Evolutionary conservation across 1,139 yeast genomes (phyloP).

Genomic region (Hansenula lynferdii): DNA sequence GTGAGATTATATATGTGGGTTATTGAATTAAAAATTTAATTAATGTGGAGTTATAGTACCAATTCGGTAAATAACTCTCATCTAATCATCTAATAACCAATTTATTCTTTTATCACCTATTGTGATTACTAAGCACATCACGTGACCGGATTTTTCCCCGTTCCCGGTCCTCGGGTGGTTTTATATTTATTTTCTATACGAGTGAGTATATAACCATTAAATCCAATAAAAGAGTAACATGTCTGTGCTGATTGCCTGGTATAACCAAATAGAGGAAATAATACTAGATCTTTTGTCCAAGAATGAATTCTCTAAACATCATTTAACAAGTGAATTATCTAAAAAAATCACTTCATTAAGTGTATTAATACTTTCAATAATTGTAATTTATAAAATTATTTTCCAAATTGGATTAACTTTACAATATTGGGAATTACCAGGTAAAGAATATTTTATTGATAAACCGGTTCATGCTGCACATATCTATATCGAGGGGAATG

Average conservation of each 20-base stretch:
- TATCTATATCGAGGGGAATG: slow-evolving; percentile 49
- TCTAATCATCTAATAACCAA: too few relatives aligned
- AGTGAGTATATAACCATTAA: too few relatives aligned
- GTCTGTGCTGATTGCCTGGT: background rate
- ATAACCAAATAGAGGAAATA: background rate
- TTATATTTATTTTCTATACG: too few relatives aligned
- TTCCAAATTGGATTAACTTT: slow-evolving; percentile 11
- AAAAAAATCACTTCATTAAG: slow-evolving; percentile 16
- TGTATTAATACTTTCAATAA: slow-evolving; percentile 8
- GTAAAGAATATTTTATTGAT: slow-evolving; percentile 60
- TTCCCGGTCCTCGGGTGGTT: too few relatives aligned
- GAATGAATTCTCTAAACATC: slow-evolving; percentile 13
- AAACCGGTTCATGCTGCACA: slow-evolving; percentile 79
- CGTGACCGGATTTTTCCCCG: too few relatives aligned
- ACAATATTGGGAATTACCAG: slow-evolving; percentile 36
- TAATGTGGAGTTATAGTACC: too few relatives aligned
- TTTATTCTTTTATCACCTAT: too few relatives aligned
- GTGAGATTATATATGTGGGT: too few relatives aligned
- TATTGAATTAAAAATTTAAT: too few relatives aligned
- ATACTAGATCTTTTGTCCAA: background rate
- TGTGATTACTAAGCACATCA: too few relatives aligned
- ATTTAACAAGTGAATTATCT: slow-evolving; percentile 15
- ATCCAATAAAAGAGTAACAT: too few relatives aligned
- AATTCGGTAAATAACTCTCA: too few relatives aligned
- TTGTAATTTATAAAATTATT: slow-evolving; percentile 10